phyloP scores from a whole-genome alignment of 2,329 filamentous ascomycete species.

The Aureobasidium uvarum region DNA sequence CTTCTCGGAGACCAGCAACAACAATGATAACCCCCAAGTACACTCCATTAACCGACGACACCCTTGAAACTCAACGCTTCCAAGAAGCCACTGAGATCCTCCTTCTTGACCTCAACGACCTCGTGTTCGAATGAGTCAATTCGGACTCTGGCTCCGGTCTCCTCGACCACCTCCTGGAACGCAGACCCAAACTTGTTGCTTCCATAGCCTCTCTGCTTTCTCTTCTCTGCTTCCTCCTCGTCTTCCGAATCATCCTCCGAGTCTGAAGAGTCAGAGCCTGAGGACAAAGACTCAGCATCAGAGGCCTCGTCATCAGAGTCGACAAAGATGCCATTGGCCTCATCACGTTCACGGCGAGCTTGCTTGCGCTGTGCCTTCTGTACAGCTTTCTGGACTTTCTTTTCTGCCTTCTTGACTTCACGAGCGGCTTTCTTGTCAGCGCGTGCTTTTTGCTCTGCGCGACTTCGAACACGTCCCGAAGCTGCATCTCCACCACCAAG shows the following conservation, averaged over 20 bases:
- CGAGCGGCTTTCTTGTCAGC: slow-evolving; percentile 62
- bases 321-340: slow-evolving; percentile 52
- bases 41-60: slow-evolving; percentile 58
- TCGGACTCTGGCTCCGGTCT: slow-evolving; percentile 83
- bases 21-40: too few species aligned
- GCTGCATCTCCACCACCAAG: slow-evolving; percentile 77
- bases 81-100: slow-evolving; percentile 85
- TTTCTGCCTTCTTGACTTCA: slow-evolving; percentile 50
- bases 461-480: slow-evolving; percentile 51
- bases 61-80: slow-evolving; percentile 90
- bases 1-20: too few species aligned
- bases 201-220: slow-evolving; percentile 64
- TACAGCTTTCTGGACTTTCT: slow-evolving; percentile 56
- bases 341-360: slow-evolving; percentile 59
- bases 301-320: slow-evolving; percentile 43
- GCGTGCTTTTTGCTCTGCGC: slow-evolving; percentile 51
- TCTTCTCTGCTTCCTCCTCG: slow-evolving; percentile 56
- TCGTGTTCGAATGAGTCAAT: slow-evolving; percentile 98
- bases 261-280: slow-evolving; percentile 44
- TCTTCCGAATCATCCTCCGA: slow-evolving; percentile 37
- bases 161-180: slow-evolving; percentile 90
- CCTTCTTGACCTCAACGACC: slow-evolving; percentile 96
- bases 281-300: slow-evolving; percentile 43
- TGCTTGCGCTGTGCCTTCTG: slow-evolving; percentile 57
- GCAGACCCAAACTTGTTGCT: slow-evolving; percentile 90